Percentiles rank a stretch among this genome's conserved stretches.
Conservation (phyloP, 2,329 filamentous ascomycete genomes). For the Sporothrix pseudoabietina region DNA sequence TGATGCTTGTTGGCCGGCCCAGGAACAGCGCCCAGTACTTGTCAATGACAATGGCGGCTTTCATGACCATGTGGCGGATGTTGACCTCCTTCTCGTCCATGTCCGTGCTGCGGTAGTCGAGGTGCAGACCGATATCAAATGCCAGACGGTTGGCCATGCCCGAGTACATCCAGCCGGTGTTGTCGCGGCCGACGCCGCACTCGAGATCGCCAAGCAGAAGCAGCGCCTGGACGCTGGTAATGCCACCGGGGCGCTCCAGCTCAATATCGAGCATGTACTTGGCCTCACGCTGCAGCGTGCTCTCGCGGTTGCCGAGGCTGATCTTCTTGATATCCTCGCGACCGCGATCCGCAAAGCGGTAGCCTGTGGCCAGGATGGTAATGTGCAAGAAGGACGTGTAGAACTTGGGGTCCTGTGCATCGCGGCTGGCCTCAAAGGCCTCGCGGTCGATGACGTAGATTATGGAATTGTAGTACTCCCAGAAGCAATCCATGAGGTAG, state of each 20-base stretch:
- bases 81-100: slow-evolving; percentile 51
- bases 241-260: slow-evolving; percentile 54
- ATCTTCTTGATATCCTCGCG: slow-evolving; percentile 54
- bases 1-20: slow-evolving; percentile 57
- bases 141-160: slow-evolving; percentile 51
- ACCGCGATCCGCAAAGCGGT: slow-evolving; percentile 52
- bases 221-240: slow-evolving; percentile 56
- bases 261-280: slow-evolving; percentile 58
- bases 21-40: slow-evolving; percentile 59
- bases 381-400: slow-evolving; percentile 58
- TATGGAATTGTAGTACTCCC: slow-evolving; percentile 54
- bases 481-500: slow-evolving; percentile 56
- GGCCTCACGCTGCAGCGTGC: slow-evolving; percentile 55
- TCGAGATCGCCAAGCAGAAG: slow-evolving; percentile 56
- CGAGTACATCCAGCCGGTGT: slow-evolving; percentile 58
- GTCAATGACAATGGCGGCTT: slow-evolving; percentile 57
- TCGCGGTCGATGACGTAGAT: slow-evolving; percentile 53
- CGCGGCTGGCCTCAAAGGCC: slow-evolving; percentile 53
- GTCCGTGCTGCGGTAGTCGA: slow-evolving; percentile 47
- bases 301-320: slow-evolving; percentile 51
- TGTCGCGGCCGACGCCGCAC: slow-evolving; percentile 56
- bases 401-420: slow-evolving; percentile 50
- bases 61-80: slow-evolving; percentile 55
- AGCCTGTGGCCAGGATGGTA: slow-evolving; percentile 55
- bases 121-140: slow-evolving; percentile 54